phyloP scores from a whole-genome alignment of 345 rosid species.

The Aquilaria sinensis region DNA sequence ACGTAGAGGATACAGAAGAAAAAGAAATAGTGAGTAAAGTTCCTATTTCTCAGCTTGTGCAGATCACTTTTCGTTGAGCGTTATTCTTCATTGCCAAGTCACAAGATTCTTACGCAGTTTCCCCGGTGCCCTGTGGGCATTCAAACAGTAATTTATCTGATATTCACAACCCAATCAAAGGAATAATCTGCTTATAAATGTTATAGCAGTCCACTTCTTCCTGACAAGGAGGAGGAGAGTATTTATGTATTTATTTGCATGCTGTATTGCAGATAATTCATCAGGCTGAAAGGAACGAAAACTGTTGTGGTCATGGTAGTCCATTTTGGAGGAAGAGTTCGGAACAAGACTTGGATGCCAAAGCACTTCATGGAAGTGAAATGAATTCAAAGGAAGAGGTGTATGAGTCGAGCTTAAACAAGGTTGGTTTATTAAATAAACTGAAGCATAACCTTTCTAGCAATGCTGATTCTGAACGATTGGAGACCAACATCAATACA shows the following conservation, averaged over 20 bases:
- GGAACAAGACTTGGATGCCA: slow-evolving; percentile 10
- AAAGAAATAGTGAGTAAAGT: slow-evolving; percentile 15
- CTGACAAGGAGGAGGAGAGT: background rate
- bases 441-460: slow-evolving; percentile 11
- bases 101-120: background rate
- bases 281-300: slow-evolving; percentile 2
- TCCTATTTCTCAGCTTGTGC: background rate
- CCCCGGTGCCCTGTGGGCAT: background rate
- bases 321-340: slow-evolving; percentile 6
- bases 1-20: slow-evolving; percentile 9
- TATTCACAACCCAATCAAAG: background rate
- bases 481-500: slow-evolving; percentile 3
- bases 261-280: slow-evolving; percentile 17
- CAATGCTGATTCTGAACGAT: slow-evolving; percentile 12
- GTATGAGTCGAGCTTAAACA: slow-evolving; percentile 11
- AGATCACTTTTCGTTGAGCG: background rate
- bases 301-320: background rate
- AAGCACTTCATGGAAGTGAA: background rate
- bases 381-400: slow-evolving; percentile 5
- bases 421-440: slow-evolving; percentile 17
- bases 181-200: background rate
- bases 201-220: background rate
- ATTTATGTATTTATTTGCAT: background rate
- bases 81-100: background rate
- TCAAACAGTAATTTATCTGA: background rate